Base-by-base conservation (phyloP, 768 basidiomycete genomes). In the Omphalotus guepiniiformis region DNA sequence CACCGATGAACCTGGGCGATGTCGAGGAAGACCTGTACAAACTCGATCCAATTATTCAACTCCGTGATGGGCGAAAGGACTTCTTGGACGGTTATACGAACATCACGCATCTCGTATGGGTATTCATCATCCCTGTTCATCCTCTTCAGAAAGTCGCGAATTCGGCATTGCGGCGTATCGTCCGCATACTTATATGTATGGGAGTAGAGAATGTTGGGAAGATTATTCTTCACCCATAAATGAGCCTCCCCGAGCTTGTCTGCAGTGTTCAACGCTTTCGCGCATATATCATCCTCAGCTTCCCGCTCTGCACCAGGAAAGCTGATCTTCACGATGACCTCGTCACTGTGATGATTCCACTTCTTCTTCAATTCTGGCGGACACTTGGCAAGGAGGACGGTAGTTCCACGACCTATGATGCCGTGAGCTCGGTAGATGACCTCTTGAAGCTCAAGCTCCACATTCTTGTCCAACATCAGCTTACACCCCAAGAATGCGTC, bases 1-100 rank as follows among this genome's bases (percentile, higher is more conserved):
- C 42, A 44, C 19, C 35, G 19, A 34, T 44, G 42, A 34, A 29
- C 42, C 35, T 44, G 42, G 4, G 35, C 1, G 19, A 44, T 23
- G 19, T 44, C 42, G 16, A 26, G 35, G 42, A 44, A 32, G 2
- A 34, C 42, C 7, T 44, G 42, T 12, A 22, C 42, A 22, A 28
- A 44, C 12, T 44, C 42, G 13, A 2, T 12, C 8, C n/a, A n/a
- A 22, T 22, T 34, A 21, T 30, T 35, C 6, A 44, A 21, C 6
- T 19, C 28, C 30, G 15, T 13, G 2, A 44, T 22, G 12, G 16
- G 16, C 8, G 22, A 4, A 7, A 44, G 26, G 15, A 22, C 21
- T 12, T 30, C 28, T 34, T 32, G 19, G 13, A 44, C 26, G 19
- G 28, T 11, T 6, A 29, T 34, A 5, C 42, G 42, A 6, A 35